Evolutionary conservation across 768 basidiomycete genomes (phyloP).

Genomic region (Serendipita vermifera): DNA sequence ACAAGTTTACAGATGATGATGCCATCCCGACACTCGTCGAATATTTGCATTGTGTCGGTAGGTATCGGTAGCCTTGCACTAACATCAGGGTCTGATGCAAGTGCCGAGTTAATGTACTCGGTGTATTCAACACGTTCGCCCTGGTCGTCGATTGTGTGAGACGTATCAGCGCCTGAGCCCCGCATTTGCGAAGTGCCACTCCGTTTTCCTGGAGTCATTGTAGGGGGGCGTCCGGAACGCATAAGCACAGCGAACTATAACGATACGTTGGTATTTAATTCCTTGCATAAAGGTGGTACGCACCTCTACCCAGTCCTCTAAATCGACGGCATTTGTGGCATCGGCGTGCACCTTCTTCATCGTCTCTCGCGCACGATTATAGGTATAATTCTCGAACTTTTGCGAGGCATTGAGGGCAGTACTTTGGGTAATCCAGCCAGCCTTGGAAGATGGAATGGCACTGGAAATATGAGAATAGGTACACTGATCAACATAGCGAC

Average conservation of each 20-base stretch:
- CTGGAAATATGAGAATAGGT: neutral
- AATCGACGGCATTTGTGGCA: conserved; percentile 87
- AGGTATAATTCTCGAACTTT: conserved; percentile 18
- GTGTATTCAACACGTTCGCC: conserved; percentile 92
- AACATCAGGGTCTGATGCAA: conserved; percentile 56
- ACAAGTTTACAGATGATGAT: conserved; percentile 95
- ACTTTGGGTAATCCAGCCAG: conserved; percentile 6
- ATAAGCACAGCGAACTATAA: conserved; percentile 11
- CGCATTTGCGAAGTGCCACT: conserved; percentile 83
- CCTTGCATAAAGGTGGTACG: conserved; percentile 20
- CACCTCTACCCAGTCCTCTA: conserved; percentile 98
- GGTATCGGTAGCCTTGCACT: conserved; percentile 78
- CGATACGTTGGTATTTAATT: neutral
- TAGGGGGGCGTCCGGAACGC: neutral
- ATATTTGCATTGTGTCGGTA: conserved; percentile 94
- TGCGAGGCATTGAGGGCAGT: conserved; percentile 14
- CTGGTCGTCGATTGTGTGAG: conserved; percentile 96
- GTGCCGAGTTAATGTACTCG: conserved; percentile 80
- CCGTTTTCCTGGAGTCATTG: conserved; percentile 12
- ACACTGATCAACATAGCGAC: neutral
- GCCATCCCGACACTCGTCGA: conserved; percentile 93
- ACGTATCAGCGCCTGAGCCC: conserved; percentile 89
- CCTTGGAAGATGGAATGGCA: neutral
- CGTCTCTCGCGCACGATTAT: conserved; percentile 38
- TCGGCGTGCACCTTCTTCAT: conserved; percentile 91